Base-by-base conservation (phyloP, 1,284 basidiomycete species). In the Rhizoctonia solani region DNA sequence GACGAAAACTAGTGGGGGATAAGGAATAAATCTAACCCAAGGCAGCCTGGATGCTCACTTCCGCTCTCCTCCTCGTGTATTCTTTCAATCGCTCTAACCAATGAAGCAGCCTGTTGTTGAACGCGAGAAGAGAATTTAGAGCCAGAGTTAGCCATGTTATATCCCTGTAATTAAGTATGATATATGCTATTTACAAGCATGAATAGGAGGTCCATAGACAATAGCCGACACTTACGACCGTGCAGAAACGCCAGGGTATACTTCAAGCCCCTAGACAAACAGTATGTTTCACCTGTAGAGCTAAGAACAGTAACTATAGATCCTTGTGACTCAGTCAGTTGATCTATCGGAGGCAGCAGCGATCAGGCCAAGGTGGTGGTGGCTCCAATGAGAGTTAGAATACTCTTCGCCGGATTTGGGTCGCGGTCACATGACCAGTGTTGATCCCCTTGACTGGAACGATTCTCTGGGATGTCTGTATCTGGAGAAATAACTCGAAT, bases 401-500 rank as follows among this genome's bases (percentile, higher is more conserved):
- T 8, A 16, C 8, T 8, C 9, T 16, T 39, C 16, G 37, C 37
- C 37, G 37, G 16, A 8, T 39, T 16, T 16, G 9, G 8, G 37
- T 8, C 8, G 37, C 37, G 37, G 37, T 39, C 37, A 39, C 37
- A 16, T 39, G 37, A 8, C 16, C 37, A 16, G 37, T 39, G 37
- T 39, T 39, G 37, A 41, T n/a, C 39, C 14, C 54, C 44, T 30
- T 27, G 42, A 25, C 55, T 41, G 42, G 13, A 25, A 54, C 37
- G 37, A 54, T 46, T 30, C 27, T 83, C 30, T 85, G 87, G 74
- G 13, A 61, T 49, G 46, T 46, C 54, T 42, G 46, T 27, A 11
- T 34, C 44, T 1, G 61, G 68, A 41, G 87, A 89, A 61, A 75
- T 86, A 29, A 82, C 83, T 6, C 83, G 87, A 41, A 81, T 90